These are phyloP conservation scores for Mycena chlorophos DNA, from an alignment of 768 basidiomycete species.

Conservation along the genomic window DNA sequence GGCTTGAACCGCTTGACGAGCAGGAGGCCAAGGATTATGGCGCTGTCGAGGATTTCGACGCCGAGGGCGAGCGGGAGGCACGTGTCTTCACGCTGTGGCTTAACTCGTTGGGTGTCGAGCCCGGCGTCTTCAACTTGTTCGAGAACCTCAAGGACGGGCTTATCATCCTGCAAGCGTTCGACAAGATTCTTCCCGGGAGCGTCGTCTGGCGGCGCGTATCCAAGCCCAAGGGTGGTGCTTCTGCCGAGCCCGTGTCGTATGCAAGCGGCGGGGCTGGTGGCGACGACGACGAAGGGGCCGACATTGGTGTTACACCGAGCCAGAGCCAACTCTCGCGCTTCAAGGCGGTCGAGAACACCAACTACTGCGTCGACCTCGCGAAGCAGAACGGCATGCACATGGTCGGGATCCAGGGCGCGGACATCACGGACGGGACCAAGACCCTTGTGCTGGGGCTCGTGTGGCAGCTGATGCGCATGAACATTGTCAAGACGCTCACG, in stretches of 20 bases:
- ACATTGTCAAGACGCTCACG: conserved; percentile 87
- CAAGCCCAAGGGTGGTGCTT: conserved; percentile 75
- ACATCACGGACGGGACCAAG: conserved; percentile 91
- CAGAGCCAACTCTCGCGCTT: conserved; percentile 88
- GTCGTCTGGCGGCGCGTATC: conserved; percentile 97
- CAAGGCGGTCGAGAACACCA: conserved; percentile 98
- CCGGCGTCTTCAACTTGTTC: conserved; percentile 93
- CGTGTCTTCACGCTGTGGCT: conserved; percentile 98
- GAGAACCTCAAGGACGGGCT: conserved; percentile 94
- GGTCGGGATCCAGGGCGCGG: conserved; percentile 96
- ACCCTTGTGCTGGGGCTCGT: conserved; percentile 94
- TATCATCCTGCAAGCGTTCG: conserved; percentile 92
- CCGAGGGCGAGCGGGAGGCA: conserved; percentile 97
- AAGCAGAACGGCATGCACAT: conserved; percentile 93
- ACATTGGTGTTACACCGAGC: conserved; percentile 80
- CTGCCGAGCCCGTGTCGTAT: conserved; percentile 37
- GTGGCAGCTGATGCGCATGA: conserved; percentile 96
- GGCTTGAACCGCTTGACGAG: conserved; percentile 91
- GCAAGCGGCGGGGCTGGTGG: conserved; percentile 37
- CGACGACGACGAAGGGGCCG: conserved; percentile 68
- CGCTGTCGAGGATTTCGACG: conserved; percentile 94
- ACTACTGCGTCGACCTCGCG: conserved; percentile 91
- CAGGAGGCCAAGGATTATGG: conserved; percentile 91
- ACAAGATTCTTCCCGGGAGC: conserved; percentile 89
- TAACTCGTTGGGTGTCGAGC: conserved; percentile 95